These are phyloP conservation scores for Dothistroma septosporum DNA, from an alignment of 2,329 filamentous ascomycete species.

Conservation along the genomic window DNA sequence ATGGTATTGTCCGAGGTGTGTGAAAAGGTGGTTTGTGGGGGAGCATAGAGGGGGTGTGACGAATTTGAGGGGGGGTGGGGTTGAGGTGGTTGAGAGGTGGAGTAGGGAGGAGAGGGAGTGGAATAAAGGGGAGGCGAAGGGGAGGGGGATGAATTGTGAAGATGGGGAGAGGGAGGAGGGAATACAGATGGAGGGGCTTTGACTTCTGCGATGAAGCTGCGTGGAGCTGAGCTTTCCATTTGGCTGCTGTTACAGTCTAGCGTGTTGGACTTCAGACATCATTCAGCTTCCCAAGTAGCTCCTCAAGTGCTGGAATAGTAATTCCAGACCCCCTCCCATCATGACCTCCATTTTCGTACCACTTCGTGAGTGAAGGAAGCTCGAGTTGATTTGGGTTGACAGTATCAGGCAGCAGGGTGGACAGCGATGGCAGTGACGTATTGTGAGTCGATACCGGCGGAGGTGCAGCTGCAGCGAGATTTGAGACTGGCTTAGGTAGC, in stretches of 20 bases:
- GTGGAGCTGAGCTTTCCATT: no score
- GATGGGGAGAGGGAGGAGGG: not conserved
- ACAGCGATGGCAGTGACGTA: constrained; percentile 14
- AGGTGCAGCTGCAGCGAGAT: constrained; percentile 7
- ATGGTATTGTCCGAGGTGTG: constrained; percentile 17
- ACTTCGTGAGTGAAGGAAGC: constrained; percentile 29
- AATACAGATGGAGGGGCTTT: not conserved
- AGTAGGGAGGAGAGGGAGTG: not conserved
- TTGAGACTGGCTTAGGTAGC: constrained; percentile 21
- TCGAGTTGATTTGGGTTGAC: constrained; percentile 26
- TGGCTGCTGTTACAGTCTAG: not conserved
- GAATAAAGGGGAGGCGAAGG: not conserved
- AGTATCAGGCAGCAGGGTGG: constrained; percentile 11
- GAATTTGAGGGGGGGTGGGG: not conserved
- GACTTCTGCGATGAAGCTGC: not conserved
- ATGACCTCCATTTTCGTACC: constrained; percentile 13
- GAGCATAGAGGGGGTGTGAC: not conserved
- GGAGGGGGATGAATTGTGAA: not conserved
- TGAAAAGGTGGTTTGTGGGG: not conserved
- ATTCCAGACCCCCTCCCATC: not conserved
- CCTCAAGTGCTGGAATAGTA: not conserved
- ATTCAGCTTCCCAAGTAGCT: not conserved
- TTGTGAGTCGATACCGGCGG: constrained; percentile 18
- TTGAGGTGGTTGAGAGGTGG: constrained; percentile 5
- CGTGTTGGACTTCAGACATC: not conserved